Evolutionary conservation across 1,284 basidiomycete species (phyloP), one percentile per base, ranked within the genome.

Genomic region (Irpex lacteus): DNA sequence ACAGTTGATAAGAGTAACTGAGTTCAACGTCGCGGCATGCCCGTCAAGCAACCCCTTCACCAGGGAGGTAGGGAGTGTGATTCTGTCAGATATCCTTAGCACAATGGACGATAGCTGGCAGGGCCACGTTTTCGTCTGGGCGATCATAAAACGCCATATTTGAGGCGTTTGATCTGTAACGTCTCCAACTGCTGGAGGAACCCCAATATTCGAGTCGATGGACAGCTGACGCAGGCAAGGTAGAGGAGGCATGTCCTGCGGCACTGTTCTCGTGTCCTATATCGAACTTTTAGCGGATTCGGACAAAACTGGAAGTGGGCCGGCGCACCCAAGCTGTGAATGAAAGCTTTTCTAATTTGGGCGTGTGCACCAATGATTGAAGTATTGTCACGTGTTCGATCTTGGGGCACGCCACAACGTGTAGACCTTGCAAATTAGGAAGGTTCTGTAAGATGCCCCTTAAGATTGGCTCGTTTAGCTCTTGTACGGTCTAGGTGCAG

Each of bases 401-500:
- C 65, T 83, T 82, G 2, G 80, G 72, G 71, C 90, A 91, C 6
- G 78, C 79, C 21, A 90, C 70, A 44, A 91, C 71, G 71, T 90
- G 86, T 1, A 91, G 76, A 9, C 81, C 82, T 8, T 75, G 73
- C 7, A 91, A 77, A 37, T 76, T 73, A 0, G 88, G 83, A 0
- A 90, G 77, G 7, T 82, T 75, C 13, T 70, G 63, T 8, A 91
- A 72, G 4, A 80, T 77, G n/a, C 74, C 63, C 55, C 81, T 77
- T 47, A 91, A 75, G 2, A 87, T 74, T 36, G 69, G 69, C 37
- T 80, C 77, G 68, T 88, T 86, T 36, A 89, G 70, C 18, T 87
- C 82, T 53, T 76, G 78, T 4, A 83, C 80, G 74, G 80, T 82
- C 89, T 91, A 66, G 32, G 32, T 9, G 32, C 3, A 44, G 26